Conservation (phyloP, 2,329 filamentous ascomycete species). For the Xylaria hypoxylon region DNA sequence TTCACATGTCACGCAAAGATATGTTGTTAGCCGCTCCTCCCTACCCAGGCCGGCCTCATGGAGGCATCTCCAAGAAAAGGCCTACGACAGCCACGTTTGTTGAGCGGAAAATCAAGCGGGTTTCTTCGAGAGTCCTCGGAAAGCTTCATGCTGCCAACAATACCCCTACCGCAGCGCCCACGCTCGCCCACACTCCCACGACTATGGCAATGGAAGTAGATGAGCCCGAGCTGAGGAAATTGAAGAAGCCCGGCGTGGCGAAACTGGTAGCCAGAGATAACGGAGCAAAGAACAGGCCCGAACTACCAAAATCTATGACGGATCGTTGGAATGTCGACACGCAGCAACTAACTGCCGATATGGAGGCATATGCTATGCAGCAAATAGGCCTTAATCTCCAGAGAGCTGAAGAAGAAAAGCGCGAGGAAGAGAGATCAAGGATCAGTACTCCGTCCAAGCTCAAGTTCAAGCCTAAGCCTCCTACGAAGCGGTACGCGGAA, state of each 20-base stretch:
- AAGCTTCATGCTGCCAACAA: conserved; percentile 42
- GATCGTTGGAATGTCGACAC: conserved; percentile 55
- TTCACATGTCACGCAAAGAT: conserved; percentile 65
- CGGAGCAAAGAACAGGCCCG: conserved; percentile 41
- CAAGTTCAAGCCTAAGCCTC: conserved; percentile 68
- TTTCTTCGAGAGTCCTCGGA: conserved; percentile 43
- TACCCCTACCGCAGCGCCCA: conserved; percentile 18
- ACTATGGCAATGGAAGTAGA: conserved; percentile 45
- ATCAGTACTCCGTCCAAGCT: conserved; percentile 42
- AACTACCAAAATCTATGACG: conserved; percentile 48
- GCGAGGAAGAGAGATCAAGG: conserved; percentile 44
- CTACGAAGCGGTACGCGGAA: conserved; percentile 66
- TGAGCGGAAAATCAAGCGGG: conserved; percentile 59
- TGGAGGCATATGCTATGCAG: conserved; percentile 64
- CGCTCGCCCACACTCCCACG: conserved; percentile 22
- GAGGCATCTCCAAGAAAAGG: conserved; percentile 57
- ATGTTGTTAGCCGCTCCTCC: conserved; percentile 51
- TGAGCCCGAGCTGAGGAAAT: conserved; percentile 45
- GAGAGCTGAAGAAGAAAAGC: conserved; percentile 58
- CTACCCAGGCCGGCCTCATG: conserved; percentile 43
- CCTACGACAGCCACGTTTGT: conserved; percentile 65
- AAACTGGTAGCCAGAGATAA: conserved; percentile 42
- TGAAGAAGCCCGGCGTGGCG: conserved; percentile 53
- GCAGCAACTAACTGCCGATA: conserved; percentile 49
- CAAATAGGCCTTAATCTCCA: conserved; percentile 67